phyloP scores from a whole-genome alignment of 768 basidiomycete species.

The Suillus weaverae region DNA sequence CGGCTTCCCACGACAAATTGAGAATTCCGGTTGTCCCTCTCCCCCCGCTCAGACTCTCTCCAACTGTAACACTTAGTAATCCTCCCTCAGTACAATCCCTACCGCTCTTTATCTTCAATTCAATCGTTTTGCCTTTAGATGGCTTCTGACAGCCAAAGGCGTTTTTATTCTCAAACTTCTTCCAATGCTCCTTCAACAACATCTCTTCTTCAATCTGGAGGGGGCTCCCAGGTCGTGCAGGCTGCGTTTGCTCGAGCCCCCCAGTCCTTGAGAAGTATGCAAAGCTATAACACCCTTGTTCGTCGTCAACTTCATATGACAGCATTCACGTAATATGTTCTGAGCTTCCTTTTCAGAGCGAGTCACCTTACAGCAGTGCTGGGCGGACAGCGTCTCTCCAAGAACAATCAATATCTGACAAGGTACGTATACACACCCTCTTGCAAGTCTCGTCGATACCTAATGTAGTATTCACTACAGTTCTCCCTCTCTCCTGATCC shows the following conservation, averaged over 20 bases:
- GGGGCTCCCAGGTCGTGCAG: constrained; percentile 35
- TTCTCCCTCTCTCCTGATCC: constrained; percentile 77
- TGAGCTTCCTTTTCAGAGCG: constrained; percentile 30
- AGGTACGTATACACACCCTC: constrained; percentile 36
- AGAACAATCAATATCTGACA: constrained; percentile 55
- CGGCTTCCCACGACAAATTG: constrained; percentile 4
- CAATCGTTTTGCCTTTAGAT: constrained; percentile 19
- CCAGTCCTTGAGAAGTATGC: constrained; percentile 33
- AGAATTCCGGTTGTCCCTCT: not conserved
- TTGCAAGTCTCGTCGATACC: not conserved
- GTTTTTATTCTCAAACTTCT: constrained; percentile 40
- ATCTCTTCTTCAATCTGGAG: constrained; percentile 45
- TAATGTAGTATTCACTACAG: constrained; percentile 33
- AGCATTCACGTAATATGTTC: not conserved
- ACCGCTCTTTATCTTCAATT: constrained; percentile 23
- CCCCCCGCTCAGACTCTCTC: not conserved
- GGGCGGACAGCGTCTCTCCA: constrained; percentile 30
- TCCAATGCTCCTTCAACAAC: constrained; percentile 50
- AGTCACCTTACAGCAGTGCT: constrained; percentile 41
- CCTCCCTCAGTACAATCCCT: not conserved
- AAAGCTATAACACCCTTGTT: constrained; percentile 46
- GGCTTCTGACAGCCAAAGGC: constrained; percentile 39
- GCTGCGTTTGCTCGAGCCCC: constrained; percentile 45
- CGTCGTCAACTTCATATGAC: constrained; percentile 14
- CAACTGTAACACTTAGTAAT: constrained; percentile 12